Conservation (phyloP, 2,329 filamentous ascomycete genomes). For the Capronia epimyces region DNA sequence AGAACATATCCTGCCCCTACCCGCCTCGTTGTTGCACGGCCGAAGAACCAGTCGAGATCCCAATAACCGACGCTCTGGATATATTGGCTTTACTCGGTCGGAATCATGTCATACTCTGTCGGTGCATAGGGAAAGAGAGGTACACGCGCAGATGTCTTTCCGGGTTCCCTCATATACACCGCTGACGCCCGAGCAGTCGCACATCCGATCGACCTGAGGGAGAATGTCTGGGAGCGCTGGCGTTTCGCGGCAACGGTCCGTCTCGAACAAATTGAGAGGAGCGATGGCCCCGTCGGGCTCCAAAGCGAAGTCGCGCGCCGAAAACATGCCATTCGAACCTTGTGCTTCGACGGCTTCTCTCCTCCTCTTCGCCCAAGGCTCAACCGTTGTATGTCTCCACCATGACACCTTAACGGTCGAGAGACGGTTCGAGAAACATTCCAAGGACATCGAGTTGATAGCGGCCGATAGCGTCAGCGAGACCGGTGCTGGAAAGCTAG, state of each 20-base stretch:
- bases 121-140: constrained; percentile 17
- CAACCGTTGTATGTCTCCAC: constrained; percentile 76
- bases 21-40: constrained; percentile 14
- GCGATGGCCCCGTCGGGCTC: constrained; percentile 15
- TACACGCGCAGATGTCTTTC: constrained; percentile 9
- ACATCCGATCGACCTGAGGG: constrained; percentile 6
- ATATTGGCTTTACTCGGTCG: constrained; percentile 13
- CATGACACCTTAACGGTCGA: constrained; percentile 91
- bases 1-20: constrained; percentile 18
- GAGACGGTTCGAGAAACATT: constrained; percentile 74
- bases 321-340: constrained; percentile 63
- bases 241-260: constrained; percentile 26
- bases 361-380: constrained; percentile 81
- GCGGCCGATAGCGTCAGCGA: constrained; percentile 90
- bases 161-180: not conserved
- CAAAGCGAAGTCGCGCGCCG: constrained; percentile 15
- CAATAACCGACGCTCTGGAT: constrained; percentile 21
- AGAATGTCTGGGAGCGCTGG: constrained; percentile 21
- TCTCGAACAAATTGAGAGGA: constrained; percentile 25
- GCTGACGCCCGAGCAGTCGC: constrained; percentile 15
- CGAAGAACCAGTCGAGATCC: constrained; percentile 17
- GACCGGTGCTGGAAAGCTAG: constrained; percentile 71
- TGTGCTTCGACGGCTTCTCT: constrained; percentile 86
- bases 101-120: constrained; percentile 16
- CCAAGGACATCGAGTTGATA: constrained; percentile 75